Evolutionary conservation across 331 rosid genomes (phyloP), one percentile per base, ranked within the genome.

Genomic region (Telfairia occidentalis): DNA sequence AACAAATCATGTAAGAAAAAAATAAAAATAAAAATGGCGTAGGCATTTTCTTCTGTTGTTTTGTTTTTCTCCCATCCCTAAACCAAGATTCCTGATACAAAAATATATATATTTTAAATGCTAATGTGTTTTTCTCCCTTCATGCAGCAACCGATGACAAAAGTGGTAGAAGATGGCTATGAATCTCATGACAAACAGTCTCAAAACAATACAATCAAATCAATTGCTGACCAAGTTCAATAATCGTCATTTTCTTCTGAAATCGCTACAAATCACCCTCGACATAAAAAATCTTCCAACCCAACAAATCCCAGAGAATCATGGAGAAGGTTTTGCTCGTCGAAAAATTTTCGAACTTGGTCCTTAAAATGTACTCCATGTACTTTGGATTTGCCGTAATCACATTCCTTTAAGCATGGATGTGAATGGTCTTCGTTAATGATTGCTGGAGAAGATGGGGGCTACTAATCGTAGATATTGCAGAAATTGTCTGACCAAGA

Each of bases 391-490:
- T 85, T 4, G 96, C 89, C 0, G 96, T 90, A 80, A 90, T 81
- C 21, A 78, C 85, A 84, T 90, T 90, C 0, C 78, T 24, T 2
- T 88, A 82, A 28, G 84, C 88, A 64, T 90, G 96, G 38, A 90
- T 85, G 79, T 87, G 92, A 74, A 90, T 84, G 79, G 96, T 90
- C 49, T 85, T 83, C 4, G 76, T 73, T 0, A 89, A 88, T 0
- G 96, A 88, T 9, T 58, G 78, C 60, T 3, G 63, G 23, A 90
- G 85, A 21, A 88, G 92, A 58, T 88, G 81, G 5, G 96, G n/a
- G n/a, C n/a, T 83, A 89, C 97, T 96, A 92, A 64, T 92, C 97
- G 19, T 92, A 92, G 12, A 89, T 92, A 12, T 92, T 92, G 1
- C 30, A 52, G 76, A 89, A 92, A 19, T 83, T 46, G n/a, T 78